Percentiles rank a stretch among this genome's conserved stretches.
Evolutionary conservation across 176 grass and related monocot genomes (phyloP).

Genomic region (Zoysia pacifica): DNA sequence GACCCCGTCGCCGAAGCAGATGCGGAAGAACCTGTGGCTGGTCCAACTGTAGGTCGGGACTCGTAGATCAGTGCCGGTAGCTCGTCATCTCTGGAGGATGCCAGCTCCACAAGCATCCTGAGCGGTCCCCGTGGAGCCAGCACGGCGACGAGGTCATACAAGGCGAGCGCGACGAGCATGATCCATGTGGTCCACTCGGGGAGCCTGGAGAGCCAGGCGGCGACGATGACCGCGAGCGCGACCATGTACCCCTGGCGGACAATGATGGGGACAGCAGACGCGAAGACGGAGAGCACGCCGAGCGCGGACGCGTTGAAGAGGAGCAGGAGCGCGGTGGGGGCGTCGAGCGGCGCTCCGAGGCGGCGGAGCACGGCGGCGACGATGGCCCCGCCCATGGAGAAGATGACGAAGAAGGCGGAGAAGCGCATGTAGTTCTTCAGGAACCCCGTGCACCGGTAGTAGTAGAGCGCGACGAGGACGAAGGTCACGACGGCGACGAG

Average conservation of each 20-base stretch:
- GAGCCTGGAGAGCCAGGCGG: slow-evolving; percentile 80
- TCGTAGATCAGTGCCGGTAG: slow-evolving; percentile 93
- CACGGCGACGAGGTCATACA: slow-evolving; percentile 88
- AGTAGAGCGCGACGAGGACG: slow-evolving; percentile 85
- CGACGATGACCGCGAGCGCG: slow-evolving; percentile 80
- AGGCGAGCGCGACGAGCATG: slow-evolving; percentile 80
- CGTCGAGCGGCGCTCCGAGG: slow-evolving; percentile 67
- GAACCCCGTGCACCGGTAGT: slow-evolving; percentile 95
- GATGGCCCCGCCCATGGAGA: slow-evolving; percentile 90
- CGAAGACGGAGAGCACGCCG: slow-evolving; percentile 84
- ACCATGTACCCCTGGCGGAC: slow-evolving; percentile 94
- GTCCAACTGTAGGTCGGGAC: slow-evolving; percentile 61
- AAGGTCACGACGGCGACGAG: slow-evolving; percentile 77
- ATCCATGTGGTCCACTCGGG: slow-evolving; percentile 98
- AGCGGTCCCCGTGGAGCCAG: slow-evolving; percentile 81
- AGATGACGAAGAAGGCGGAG: slow-evolving; percentile 94
- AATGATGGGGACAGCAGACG: slow-evolving; percentile 69
- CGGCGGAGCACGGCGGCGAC: slow-evolving; percentile 59
- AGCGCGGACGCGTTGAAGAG: slow-evolving; percentile 76
- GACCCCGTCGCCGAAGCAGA: slow-evolving; percentile 53
- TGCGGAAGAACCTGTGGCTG: slow-evolving; percentile 43
- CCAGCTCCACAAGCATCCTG: slow-evolving; percentile 87
- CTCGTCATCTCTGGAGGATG: slow-evolving; percentile 88
- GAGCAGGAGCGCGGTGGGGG: slow-evolving; percentile 60
- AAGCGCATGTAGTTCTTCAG: slow-evolving; percentile 96